phyloP scores from a whole-genome alignment of 208 protist genomes.

The Crithidia expoeki region DNA sequence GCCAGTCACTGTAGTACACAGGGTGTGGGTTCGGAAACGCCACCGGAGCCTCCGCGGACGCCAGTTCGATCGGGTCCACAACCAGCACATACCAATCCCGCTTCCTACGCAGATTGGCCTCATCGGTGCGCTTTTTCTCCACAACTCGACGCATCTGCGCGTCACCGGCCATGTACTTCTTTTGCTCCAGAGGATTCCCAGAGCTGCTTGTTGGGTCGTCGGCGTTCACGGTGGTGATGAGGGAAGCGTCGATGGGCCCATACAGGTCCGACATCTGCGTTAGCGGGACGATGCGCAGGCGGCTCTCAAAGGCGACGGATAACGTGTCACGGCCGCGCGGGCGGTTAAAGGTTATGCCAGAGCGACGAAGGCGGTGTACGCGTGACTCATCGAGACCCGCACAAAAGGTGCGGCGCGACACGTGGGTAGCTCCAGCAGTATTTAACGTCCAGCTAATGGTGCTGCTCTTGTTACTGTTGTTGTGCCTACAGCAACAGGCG shows the following conservation, averaged over 20 bases:
- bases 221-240: slow-evolving; percentile 22
- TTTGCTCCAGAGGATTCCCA: slow-evolving; percentile 44
- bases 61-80: slow-evolving; percentile 56
- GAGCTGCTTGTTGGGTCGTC: slow-evolving; percentile 42
- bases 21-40: slow-evolving; percentile 64
- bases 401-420: slow-evolving; percentile 55
- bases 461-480: too few relatives aligned
- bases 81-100: slow-evolving; percentile 62
- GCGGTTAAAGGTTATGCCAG: slow-evolving; percentile 75
- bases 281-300: slow-evolving; percentile 41
- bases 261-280: slow-evolving; percentile 35
- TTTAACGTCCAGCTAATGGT: neutral
- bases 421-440: neutral
- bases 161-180: slow-evolving; percentile 42
- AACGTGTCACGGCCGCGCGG: slow-evolving; percentile 79
- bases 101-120: slow-evolving; percentile 31
- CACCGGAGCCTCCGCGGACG: slow-evolving; percentile 38
- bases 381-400: slow-evolving; percentile 73
- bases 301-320: slow-evolving; percentile 79
- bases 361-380: slow-evolving; percentile 59
- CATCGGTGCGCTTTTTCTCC: slow-evolving; percentile 28
- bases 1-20: slow-evolving; percentile 59
- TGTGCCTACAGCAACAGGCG: neutral
- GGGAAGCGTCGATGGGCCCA: slow-evolving; percentile 30
- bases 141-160: slow-evolving; percentile 28